Evolutionary conservation across 805 yeast genomes (phyloP).

Genomic region (Naumovozyma baii): DNA sequence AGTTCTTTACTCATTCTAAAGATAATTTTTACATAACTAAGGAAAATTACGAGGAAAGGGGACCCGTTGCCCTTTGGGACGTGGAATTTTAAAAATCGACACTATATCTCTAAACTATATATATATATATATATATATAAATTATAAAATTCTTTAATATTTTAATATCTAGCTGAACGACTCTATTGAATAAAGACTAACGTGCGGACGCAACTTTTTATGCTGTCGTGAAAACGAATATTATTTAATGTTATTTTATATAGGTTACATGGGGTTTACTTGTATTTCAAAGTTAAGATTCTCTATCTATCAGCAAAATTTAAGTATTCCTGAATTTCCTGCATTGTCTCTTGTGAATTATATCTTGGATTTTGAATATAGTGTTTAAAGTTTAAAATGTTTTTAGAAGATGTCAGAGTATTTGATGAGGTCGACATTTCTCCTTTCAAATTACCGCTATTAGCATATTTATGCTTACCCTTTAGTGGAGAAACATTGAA

Average conservation of each 20-base stretch:
- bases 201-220: no score
- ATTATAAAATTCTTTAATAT: no score
- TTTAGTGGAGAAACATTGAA: conserved; percentile 5
- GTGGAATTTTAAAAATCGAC: conserved; percentile 25
- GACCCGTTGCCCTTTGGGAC: conserved; percentile 81
- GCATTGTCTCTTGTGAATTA: conserved; percentile 11
- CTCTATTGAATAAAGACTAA: no score
- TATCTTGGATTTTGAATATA: conserved; percentile 5
- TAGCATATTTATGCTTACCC: conserved; percentile 1
- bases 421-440: not conserved
- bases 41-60: conserved; percentile 64
- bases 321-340: conserved; percentile 20
- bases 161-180: no score
- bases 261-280: not conserved
- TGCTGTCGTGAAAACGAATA: not conserved
- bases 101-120: no score
- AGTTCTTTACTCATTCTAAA: conserved; percentile 55
- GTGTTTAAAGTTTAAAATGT: conserved; percentile 12
- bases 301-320: conserved; percentile 16
- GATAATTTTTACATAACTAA: conserved; percentile 61
- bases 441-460: not conserved
- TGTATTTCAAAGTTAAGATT: not conserved
- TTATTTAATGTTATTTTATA: no score
- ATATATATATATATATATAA: no score
- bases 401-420: conserved; percentile 11